Base-by-base conservation (phyloP, 2,329 filamentous ascomycete species). In the Lasiodiplodia theobromae region DNA sequence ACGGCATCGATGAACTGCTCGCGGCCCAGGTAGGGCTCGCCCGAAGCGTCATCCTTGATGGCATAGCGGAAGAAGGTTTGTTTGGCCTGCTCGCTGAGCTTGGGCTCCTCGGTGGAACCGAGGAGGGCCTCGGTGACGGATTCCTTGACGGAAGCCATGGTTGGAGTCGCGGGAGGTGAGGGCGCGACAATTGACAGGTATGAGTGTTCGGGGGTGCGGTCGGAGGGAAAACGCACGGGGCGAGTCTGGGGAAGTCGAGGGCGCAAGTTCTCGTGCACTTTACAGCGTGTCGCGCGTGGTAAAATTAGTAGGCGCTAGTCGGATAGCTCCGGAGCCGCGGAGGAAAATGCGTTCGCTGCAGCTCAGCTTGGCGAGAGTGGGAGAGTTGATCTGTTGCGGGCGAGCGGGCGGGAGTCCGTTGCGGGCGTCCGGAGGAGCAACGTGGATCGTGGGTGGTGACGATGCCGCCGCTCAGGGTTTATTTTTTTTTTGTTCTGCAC, bases 1-100 rank as follows among this genome's bases (percentile, higher is more conserved):
- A 99, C 89, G 34, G 95, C 95, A 76, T 94, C 86, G 75, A 97
- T 89, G 80, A 99, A 99, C 78, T 96, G 88, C n/a, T 94, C 88
- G 71, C 91, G 88, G 56, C 87, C 89, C 88, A 99, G 92, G 77
- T 87, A 93, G 68, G 89, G 84, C 76, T 97, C 93, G 69, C 92
- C 94, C 11, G 89, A 86, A 73, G 89, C 85, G 70, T 90, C 84
- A 76, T 97, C 93, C 79, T 91, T 91, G 76, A 87, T 82, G 51
- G 96, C 93, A 84, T 94, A 86, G 77, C 87, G 87, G 74, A 89
- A 82, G 81, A 98, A 99, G 71, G 89, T 89, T 69, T 89, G 85
- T 81, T 90, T 92, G 72, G 91, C 90, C 79, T 94, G 90, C 70
- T 88, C 86, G 60, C 93, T 94, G 72, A 95, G 82, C 78, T 91